These are phyloP conservation scores for Sporothrix humicola DNA, from an alignment of 2,329 filamentous ascomycete genomes.

Conservation along the genomic window DNA sequence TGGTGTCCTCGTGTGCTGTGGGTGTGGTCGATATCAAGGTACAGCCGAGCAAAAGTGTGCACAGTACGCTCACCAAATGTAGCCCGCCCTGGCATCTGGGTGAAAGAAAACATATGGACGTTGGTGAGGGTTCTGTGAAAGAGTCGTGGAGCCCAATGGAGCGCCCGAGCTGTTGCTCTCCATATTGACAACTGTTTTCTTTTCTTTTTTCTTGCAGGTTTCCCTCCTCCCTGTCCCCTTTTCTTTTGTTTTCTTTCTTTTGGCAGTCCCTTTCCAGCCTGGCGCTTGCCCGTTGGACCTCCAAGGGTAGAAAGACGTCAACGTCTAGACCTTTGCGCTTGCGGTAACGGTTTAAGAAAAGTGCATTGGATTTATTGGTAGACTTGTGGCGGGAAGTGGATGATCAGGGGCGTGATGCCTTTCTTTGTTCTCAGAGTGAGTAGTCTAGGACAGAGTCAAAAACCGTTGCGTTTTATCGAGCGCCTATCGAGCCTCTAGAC, in stretches of 20 bases:
- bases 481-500: neutral
- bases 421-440: slow-evolving; percentile 14
- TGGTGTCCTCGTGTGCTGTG: neutral
- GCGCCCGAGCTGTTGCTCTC: neutral
- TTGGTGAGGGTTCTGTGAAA: neutral
- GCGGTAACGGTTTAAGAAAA: slow-evolving; percentile 11
- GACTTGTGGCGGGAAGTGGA: neutral
- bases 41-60: neutral
- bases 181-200: neutral
- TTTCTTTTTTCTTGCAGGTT: neutral
- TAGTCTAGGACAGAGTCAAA: neutral
- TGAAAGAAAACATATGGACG: neutral
- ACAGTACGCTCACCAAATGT: neutral
- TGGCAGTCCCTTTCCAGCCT: neutral
- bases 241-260: neutral
- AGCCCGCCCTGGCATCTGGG: neutral
- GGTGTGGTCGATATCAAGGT: neutral
- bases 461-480: neutral
- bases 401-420: slow-evolving; percentile 3
- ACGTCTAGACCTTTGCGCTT: neutral
- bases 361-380: neutral
- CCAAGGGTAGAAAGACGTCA: neutral
- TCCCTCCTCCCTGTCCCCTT: neutral
- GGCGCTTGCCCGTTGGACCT: neutral
- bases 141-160: neutral